These are phyloP conservation scores for Diaporthe batatas DNA, from an alignment of 2,329 filamentous ascomycete species.

Conservation along the genomic window DNA sequence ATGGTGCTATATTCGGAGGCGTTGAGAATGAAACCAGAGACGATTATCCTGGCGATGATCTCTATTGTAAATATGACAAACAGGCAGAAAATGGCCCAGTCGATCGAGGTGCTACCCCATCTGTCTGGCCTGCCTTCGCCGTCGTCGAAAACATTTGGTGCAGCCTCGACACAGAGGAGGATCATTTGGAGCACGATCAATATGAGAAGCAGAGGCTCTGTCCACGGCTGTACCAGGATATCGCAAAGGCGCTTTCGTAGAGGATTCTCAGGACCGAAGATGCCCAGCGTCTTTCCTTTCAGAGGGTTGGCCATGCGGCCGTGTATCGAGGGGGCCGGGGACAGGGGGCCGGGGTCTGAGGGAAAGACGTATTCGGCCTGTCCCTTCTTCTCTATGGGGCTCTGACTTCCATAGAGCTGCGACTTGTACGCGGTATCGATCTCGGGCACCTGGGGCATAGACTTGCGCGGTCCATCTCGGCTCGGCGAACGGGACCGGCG, in stretches of 20 bases:
- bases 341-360: conserved; percentile 49
- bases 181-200: conserved; percentile 91
- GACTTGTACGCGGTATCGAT: conserved; percentile 67
- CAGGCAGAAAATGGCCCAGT: conserved; percentile 84
- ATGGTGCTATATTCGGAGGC: conserved; percentile 93
- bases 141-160: conserved; percentile 75
- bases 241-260: conserved; percentile 83
- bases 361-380: conserved; percentile 50
- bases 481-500: conserved; percentile 69
- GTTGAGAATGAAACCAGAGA: conserved; percentile 94
- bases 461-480: conserved; percentile 64
- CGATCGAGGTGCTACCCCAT: conserved; percentile 79
- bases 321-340: conserved; percentile 46
- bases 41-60: conserved; percentile 84
- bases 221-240: conserved; percentile 85
- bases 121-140: conserved; percentile 69
- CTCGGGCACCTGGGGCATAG: conserved; percentile 59
- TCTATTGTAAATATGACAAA: conserved; percentile 94
- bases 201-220: conserved; percentile 87
- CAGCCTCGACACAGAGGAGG: conserved; percentile 87
- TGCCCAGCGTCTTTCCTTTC: conserved; percentile 85
- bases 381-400: conserved; percentile 60
- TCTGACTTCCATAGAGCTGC: conserved; percentile 55
- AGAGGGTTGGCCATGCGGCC: conserved; percentile 77
- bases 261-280: conserved; percentile 84